phyloP scores from a whole-genome alignment of 1,284 basidiomycete species.

The Sporisorium reilianum region DNA sequence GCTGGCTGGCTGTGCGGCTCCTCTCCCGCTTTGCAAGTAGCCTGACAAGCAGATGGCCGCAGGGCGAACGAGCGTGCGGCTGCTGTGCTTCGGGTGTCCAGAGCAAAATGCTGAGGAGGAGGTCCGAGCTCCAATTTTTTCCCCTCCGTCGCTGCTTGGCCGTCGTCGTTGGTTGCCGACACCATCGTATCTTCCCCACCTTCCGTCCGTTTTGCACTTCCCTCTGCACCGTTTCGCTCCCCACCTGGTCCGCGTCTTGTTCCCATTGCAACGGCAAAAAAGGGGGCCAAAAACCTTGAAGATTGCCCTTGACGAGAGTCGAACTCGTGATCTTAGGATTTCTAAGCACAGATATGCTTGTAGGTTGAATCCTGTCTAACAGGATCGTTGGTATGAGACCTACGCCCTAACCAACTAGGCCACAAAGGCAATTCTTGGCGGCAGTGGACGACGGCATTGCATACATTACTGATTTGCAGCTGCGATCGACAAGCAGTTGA shows the following conservation, averaged over 20 bases:
- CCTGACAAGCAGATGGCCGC: too few relatives aligned
- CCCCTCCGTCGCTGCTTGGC: not conserved
- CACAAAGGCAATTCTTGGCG: conserved; percentile 25
- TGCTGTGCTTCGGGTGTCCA: too few relatives aligned
- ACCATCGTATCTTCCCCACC: conserved; percentile 2
- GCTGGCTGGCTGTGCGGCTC: not conserved
- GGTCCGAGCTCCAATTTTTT: not conserved
- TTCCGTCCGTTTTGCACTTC: conserved; percentile 2
- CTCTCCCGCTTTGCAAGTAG: too few relatives aligned
- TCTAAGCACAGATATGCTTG: conserved; percentile 21
- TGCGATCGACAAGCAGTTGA: too few relatives aligned
- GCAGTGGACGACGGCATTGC: too few relatives aligned
- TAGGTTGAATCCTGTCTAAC: conserved; percentile 36
- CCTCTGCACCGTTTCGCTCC: not conserved
- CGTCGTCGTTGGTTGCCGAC: not conserved
- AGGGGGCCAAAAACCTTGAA: conserved; percentile 11
- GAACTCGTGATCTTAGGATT: conserved; percentile 55
- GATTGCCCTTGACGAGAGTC: conserved; percentile 48
- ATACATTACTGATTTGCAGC: too few relatives aligned
- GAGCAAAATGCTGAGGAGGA: too few relatives aligned
- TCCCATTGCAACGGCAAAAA: not conserved
- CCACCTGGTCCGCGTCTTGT: too few relatives aligned
- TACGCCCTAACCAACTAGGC: conserved; percentile 55
- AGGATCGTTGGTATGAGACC: conserved; percentile 53
- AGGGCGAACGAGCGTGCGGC: too few relatives aligned